phyloP scores from a whole-genome alignment of 202 grass and related monocot species.

The Thinopyrum obtusiflorum region DNA sequence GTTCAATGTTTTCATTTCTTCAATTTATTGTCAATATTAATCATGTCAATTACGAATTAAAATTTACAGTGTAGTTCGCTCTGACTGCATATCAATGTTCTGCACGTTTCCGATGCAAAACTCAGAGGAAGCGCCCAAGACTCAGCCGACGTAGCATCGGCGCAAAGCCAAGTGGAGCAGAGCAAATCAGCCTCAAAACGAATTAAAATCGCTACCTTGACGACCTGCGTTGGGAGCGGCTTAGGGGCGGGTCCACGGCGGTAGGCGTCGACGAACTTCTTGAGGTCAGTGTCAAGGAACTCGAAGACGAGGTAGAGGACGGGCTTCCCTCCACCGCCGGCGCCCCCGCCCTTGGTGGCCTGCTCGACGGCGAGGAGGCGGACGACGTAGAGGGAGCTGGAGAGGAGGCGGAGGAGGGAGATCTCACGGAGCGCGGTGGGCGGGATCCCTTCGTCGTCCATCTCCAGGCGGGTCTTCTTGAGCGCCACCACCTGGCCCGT shows the following conservation, averaged over 20 bases:
- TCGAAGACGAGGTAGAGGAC: slow-evolving; percentile 88
- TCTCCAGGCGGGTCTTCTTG: slow-evolving; percentile 91
- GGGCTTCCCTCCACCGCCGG: slow-evolving; percentile 35
- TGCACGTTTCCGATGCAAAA: too few species aligned
- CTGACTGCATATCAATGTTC: neutral
- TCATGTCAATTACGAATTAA: neutral
- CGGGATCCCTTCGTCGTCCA: slow-evolving; percentile 95
- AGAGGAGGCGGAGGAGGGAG: slow-evolving; percentile 84
- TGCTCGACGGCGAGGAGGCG: slow-evolving; percentile 80
- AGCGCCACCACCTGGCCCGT: slow-evolving; percentile 81
- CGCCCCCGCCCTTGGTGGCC: slow-evolving; percentile 45
- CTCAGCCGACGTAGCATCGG: neutral
- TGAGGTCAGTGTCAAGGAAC: slow-evolving; percentile 85
- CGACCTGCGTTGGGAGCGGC: slow-evolving; percentile 48
- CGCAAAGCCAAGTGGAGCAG: neutral
- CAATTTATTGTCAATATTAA: neutral
- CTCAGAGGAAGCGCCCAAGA: neutral
- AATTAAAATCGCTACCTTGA: slow-evolving; percentile 43
- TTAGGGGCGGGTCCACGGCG: slow-evolving; percentile 43
- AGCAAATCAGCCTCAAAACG: neutral
- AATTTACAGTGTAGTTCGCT: neutral
- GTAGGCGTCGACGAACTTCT: slow-evolving; percentile 73
- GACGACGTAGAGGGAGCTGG: slow-evolving; percentile 79
- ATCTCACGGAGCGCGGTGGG: slow-evolving; percentile 85
- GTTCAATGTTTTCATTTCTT: neutral